Evolutionary conservation across 2,329 filamentous ascomycete genomes (phyloP), one percentile per base, ranked within the genome.

Genomic region (Pleoardoris graminearum): DNA sequence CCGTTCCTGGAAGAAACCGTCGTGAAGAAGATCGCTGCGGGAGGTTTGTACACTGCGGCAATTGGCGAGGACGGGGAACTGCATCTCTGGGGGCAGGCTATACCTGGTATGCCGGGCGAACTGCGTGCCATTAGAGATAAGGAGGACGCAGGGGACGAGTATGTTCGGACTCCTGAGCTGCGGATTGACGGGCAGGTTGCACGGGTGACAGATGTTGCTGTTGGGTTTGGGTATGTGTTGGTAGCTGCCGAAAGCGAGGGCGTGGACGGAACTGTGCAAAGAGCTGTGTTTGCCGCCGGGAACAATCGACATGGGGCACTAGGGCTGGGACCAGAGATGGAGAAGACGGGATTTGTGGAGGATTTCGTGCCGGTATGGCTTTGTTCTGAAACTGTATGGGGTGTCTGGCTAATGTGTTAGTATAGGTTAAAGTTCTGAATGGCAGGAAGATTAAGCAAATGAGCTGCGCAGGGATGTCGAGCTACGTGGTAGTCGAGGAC

Each of bases 31-130:
- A 59, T 72, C 19, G 62, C 63, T 1, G 66, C 63, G 0, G 69
- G 69, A 1, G 69, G 70, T 0, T 69, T 67, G 12, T 62, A 71
- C 55, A 66, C 61, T n/a, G 67, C 65, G n/a, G 68, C 67, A 0
- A 12, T 71, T 11, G 61, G 61, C 33, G 39, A 50, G n/a, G 64
- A 70, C 7, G 67, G 67, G 0, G 69, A 72, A 49, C 39, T 73
- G 4, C 72, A 62, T 33, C 8, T 73, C 4, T 73, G 70, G 70
- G 70, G 70, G 3, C 63, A 69, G 44, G 53, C 62, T 4, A 59
- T 50, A 48, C 66, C 67, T n/a, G 67, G 63, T 3, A 48, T 48
- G 10, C 38, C 36, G 1, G 53, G 33, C 2, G 60, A 67, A 22
- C 22, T 70, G 5, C 23, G n/a, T 7, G 59, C 65, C n/a, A 36